Evolutionary conservation across 1,284 basidiomycete genomes (phyloP), one percentile per base, ranked within the genome.

Genomic region (Calocybe gambosa): DNA sequence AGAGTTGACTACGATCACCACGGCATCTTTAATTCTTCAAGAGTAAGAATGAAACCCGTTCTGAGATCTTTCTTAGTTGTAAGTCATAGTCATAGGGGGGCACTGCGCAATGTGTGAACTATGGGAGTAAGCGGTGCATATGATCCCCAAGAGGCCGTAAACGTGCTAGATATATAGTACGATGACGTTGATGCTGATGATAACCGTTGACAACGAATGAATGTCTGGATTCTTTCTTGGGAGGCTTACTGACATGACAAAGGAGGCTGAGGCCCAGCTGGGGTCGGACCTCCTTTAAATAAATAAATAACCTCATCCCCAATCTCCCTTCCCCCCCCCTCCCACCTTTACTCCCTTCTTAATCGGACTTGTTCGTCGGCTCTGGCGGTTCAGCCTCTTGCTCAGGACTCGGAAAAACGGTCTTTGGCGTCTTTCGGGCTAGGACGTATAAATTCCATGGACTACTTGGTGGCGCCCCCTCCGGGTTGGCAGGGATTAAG

Each of bases 381-480:
- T 20, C 9, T 20, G 9, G 9, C 10, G 31, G 13, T 20, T 43
- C 38, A 42, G 39, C 34, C 37, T 47, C 45, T 41, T 31, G 39
- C 23, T n/a, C n/a, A 26, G 25, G 5, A 26, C 25, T 26, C 25
- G 25, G 25, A n/a, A 26, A 10, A 10, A 5, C 25, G 5, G 25
- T n/a, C 29, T n/a, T 31, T 10, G 29, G 12, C 29, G 29, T n/a
- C 29, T 6, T 23, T 39, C 42, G 28, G 43, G 37, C 12, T 40
- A 20, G 37, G 49, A 28, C n/a, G 29, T 5, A n/a, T 16, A 20
- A 23, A n/a, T n/a, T n/a, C 16, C 28, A 56, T 56, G 56, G 54
- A 56, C 34, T 54, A 40, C 26, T 42, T 58, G 23, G 47, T 42
- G 20, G 45, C 49, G 37, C 42, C 55, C 26, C 34, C 52, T 29